phyloP scores from a whole-genome alignment of 495 filamentous ascomycete genomes.

The Penicillium coprophilum region DNA sequence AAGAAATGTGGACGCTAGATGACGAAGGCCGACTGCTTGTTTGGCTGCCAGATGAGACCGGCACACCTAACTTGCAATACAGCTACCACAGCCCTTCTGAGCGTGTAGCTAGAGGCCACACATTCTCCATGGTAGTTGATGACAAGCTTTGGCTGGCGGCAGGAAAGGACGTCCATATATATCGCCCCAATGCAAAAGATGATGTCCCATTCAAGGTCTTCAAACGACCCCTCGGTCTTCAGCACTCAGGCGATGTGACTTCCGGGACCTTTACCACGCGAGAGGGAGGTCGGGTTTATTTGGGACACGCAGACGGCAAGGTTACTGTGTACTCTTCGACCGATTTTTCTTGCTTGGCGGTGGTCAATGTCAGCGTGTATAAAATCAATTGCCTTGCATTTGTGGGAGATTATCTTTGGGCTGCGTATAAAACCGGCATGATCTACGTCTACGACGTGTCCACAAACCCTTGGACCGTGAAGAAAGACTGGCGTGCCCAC shows the following conservation, averaged over 20 bases:
- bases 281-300: slow-evolving; percentile 78
- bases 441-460: slow-evolving; percentile 87
- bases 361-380: slow-evolving; percentile 85
- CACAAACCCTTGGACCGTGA: slow-evolving; percentile 78
- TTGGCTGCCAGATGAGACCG: slow-evolving; percentile 78
- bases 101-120: slow-evolving; percentile 79
- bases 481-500: slow-evolving; percentile 94
- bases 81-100: slow-evolving; percentile 59
- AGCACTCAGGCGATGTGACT: slow-evolving; percentile 79
- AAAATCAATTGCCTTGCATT: slow-evolving; percentile 89
- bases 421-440: slow-evolving; percentile 93
- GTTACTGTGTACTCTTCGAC: slow-evolving; percentile 82
- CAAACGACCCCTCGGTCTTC: slow-evolving; percentile 63
- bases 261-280: slow-evolving; percentile 73
- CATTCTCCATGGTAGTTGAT: slow-evolving; percentile 79
- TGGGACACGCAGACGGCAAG: slow-evolving; percentile 93
- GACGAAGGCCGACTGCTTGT: slow-evolving; percentile 84
- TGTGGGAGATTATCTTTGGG: slow-evolving; percentile 85
- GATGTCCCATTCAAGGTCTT: slow-evolving; percentile 70
- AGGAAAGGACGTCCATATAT: slow-evolving; percentile 85
- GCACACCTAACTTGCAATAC: slow-evolving; percentile 68
- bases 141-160: slow-evolving; percentile 84
- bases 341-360: slow-evolving; percentile 69
- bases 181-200: slow-evolving; percentile 67
- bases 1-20: slow-evolving; percentile 93